phyloP scores from a whole-genome alignment of 2,329 filamentous ascomycete species.

The Fusarium tanahbumbuense region DNA sequence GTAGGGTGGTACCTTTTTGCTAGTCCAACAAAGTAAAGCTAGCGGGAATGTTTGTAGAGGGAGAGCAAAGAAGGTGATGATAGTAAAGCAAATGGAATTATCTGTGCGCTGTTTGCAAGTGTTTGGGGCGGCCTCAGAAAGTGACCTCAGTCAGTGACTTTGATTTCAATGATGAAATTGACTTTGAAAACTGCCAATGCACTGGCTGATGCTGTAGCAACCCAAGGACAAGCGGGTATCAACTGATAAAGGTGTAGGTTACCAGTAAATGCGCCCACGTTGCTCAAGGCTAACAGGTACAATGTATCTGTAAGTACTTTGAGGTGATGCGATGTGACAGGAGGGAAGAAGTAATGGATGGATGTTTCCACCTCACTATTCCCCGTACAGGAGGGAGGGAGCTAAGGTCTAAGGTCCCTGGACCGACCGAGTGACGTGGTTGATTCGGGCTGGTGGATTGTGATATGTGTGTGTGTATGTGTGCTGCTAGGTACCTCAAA shows the following conservation, averaged over 20 bases:
- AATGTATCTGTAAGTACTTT: not conserved
- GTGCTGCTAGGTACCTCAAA: conserved; percentile 11
- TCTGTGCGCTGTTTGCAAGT: conserved; percentile 25
- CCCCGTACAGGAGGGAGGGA: conserved; percentile 18
- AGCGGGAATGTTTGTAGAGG: conserved; percentile 2
- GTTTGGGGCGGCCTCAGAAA: conserved; percentile 26
- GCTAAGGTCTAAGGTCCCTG: conserved; percentile 14
- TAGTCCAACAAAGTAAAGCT: not conserved
- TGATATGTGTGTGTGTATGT: conserved; percentile 1
- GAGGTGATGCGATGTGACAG: conserved; percentile 1
- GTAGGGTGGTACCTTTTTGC: not conserved
- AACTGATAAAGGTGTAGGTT: not conserved
- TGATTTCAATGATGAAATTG: conserved; percentile 10
- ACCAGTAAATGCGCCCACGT: conserved; percentile 10
- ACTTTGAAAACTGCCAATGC: conserved; percentile 1
- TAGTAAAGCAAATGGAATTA: conserved; percentile 8
- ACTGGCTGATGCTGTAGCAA: conserved; percentile 15
- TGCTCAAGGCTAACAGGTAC: conserved; percentile 7
- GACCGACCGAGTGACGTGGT: conserved; percentile 41
- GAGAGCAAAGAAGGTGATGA: conserved; percentile 9
- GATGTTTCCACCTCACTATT: conserved; percentile 41
- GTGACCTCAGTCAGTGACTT: conserved; percentile 9
- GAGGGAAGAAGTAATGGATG: not conserved
- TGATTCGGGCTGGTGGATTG: conserved; percentile 32
- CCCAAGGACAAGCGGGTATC: conserved; percentile 21